Evolutionary conservation across 177 flowering plant genomes (phyloP), one percentile per base, ranked within the genome.

Genomic region (Telopea speciosissima): DNA sequence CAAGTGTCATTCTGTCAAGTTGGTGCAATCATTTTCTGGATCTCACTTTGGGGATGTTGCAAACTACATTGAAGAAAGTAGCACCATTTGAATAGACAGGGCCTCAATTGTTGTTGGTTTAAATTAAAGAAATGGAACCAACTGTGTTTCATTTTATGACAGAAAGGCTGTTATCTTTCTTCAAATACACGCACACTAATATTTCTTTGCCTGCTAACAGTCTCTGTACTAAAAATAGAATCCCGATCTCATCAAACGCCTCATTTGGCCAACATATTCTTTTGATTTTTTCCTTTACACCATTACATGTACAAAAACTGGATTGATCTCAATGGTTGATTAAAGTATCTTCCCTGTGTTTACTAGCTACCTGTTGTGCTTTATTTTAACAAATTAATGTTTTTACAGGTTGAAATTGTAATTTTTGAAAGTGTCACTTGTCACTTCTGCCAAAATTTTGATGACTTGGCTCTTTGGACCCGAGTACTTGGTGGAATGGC

Each of bases 371-470:
- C 19, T 13, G 42, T 26, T 26, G 28, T 67, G 22, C 49, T 61
- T 28, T 52, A 13, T 67, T 62, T 66, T 28, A 52, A 33, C 33
- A 10, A 52, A 7, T 5, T 75, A 64, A 22, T 63, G 58, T 21
- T 72, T 54, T 83, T 45, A 23, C 88, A 89, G 97, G 94, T 90
- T 42, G 88, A 87, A 84, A 68, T 88, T 70, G 88, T 94, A 13
- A 79, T 92, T 45, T 65, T 92, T 69, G 99, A 94, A 75, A 94
- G 97, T 79, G 72, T 92, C 61, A 85, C 96, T 69, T 94, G 89
- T 80, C 97, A 92, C 82, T 92, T 94, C 84, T 89, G 97, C 36
- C 97, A 90, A 81, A 92, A 89, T 81, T 90, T 90, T 83, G 96
- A 89, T 63, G 93, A 94, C 78, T 72, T 90, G 85, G 92, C 92